Evolutionary conservation across 2,329 filamentous ascomycete genomes (phyloP).

Genomic region (Elsinoe batatas): DNA sequence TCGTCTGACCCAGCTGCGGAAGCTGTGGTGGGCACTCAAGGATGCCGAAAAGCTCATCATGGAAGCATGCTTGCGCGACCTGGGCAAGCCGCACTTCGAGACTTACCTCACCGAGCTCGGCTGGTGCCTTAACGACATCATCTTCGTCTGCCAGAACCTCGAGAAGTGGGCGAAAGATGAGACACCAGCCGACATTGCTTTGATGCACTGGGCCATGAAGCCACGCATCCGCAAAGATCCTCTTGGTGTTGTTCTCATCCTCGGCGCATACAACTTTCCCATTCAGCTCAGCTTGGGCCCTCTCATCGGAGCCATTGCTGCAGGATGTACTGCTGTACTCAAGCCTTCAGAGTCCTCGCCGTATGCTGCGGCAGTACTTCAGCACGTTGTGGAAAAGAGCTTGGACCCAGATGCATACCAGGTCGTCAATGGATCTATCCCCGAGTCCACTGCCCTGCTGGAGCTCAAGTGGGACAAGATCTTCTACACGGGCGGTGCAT

Average conservation of each 20-base stretch:
- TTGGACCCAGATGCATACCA: conserved; percentile 70
- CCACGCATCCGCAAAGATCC: conserved; percentile 81
- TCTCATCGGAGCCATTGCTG: conserved; percentile 79
- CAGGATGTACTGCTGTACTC: conserved; percentile 78
- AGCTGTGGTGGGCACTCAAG: conserved; percentile 84
- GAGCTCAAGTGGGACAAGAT: conserved; percentile 96
- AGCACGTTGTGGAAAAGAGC: conserved; percentile 63
- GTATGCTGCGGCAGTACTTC: conserved; percentile 64
- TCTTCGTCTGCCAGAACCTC: conserved; percentile 68
- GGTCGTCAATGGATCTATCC: conserved; percentile 69
- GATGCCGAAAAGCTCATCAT: conserved; percentile 65
- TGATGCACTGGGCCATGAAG: conserved; percentile 58
- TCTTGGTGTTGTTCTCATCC: conserved; percentile 70
- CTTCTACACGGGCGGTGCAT: conserved; percentile 78
- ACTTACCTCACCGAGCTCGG: conserved; percentile 62
- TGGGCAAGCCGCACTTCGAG: conserved; percentile 71
- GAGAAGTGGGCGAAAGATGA: conserved; percentile 79
- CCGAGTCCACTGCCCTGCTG: conserved; percentile 72
- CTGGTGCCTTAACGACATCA: conserved; percentile 71
- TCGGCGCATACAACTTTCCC: conserved; percentile 90
- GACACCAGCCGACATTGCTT: conserved; percentile 56
- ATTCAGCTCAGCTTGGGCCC: conserved; percentile 70
- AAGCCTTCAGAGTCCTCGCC: conserved; percentile 85
- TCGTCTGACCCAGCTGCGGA: conserved; percentile 75
- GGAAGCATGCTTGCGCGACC: conserved; percentile 66